These are phyloP conservation scores for Tetrapisispora pingtungensis DNA, from an alignment of 805 yeast species.

Conservation along the genomic window DNA sequence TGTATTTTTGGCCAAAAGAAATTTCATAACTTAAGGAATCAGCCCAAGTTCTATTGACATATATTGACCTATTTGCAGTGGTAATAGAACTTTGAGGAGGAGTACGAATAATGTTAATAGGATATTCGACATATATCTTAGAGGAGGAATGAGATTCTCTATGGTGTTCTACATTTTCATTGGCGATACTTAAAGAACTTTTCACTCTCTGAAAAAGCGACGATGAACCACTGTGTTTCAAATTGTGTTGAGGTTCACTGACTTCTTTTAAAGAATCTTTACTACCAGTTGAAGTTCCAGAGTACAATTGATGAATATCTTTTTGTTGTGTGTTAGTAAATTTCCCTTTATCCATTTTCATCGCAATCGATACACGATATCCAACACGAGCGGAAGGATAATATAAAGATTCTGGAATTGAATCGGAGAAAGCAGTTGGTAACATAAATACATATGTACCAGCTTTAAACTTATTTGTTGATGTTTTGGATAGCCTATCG, in stretches of 20 bases:
- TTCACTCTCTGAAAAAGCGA: slow-evolving; percentile 21
- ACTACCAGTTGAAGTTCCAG: not conserved
- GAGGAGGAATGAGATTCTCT: slow-evolving; percentile 3
- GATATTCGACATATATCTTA: slow-evolving; percentile 24
- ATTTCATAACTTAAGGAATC: slow-evolving; percentile 62
- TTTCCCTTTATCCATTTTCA: slow-evolving; percentile 7
- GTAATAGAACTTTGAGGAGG: slow-evolving; percentile 34
- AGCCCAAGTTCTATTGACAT: slow-evolving; percentile 69
- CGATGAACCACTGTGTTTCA: slow-evolving; percentile 4
- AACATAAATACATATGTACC: slow-evolving; percentile 61
- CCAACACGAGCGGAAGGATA: slow-evolving; percentile 28
- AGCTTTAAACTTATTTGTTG: slow-evolving; percentile 32
- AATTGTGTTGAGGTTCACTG: slow-evolving; percentile 8
- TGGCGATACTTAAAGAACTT: slow-evolving; percentile 14
- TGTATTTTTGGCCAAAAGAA: slow-evolving; percentile 60
- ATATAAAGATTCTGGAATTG: slow-evolving; percentile 46
- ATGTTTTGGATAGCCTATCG: not conserved
- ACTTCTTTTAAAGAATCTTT: slow-evolving; percentile 7
- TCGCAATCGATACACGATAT: slow-evolving; percentile 13
- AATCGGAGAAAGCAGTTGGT: slow-evolving; percentile 50
- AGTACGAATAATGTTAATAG: slow-evolving; percentile 31
- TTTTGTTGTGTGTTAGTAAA: not conserved
- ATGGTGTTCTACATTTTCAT: slow-evolving; percentile 5
- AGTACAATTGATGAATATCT: not conserved
- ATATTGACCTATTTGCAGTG: slow-evolving; percentile 58